These are phyloP conservation scores for Phyllosticta citrichinensis DNA, from an alignment of 2,329 filamentous ascomycete genomes.

Conservation along the genomic window DNA sequence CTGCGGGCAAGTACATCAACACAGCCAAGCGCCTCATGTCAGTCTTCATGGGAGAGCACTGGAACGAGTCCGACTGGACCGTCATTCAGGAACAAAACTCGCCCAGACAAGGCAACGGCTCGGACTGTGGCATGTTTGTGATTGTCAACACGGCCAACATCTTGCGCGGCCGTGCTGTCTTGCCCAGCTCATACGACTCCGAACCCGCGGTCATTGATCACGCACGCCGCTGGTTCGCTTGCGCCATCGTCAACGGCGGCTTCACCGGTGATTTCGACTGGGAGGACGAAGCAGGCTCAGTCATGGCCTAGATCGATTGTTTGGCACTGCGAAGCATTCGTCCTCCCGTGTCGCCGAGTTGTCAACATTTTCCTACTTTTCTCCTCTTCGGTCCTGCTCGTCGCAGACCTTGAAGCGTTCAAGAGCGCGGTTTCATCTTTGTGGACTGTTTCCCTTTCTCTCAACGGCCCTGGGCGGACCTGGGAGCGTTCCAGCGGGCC, in stretches of 20 bases:
- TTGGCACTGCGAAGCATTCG: not conserved
- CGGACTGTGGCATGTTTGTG: conserved; percentile 69
- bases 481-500: too few species aligned
- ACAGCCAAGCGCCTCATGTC: conserved; percentile 5
- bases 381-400: too few species aligned
- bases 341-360: too few species aligned
- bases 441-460: too few species aligned
- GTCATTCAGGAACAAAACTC: conserved; percentile 42
- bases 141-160: conserved; percentile 61
- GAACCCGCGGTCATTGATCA: conserved; percentile 41
- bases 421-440: too few species aligned
- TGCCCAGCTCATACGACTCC: conserved; percentile 34
- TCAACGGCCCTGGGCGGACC: too few species aligned
- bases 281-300: not conserved
- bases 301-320: not conserved
- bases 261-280: not conserved
- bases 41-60: not conserved
- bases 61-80: conserved; percentile 46
- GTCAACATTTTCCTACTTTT: too few species aligned
- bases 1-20: conserved; percentile 24
- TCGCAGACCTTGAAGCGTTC: too few species aligned
- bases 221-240: conserved; percentile 54
- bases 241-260: conserved; percentile 19
- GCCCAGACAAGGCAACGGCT: conserved; percentile 50
- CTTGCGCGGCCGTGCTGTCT: conserved; percentile 30